Base-by-base conservation (phyloP, 345 rosid genomes). In the Hypericum perforatum region DNA sequence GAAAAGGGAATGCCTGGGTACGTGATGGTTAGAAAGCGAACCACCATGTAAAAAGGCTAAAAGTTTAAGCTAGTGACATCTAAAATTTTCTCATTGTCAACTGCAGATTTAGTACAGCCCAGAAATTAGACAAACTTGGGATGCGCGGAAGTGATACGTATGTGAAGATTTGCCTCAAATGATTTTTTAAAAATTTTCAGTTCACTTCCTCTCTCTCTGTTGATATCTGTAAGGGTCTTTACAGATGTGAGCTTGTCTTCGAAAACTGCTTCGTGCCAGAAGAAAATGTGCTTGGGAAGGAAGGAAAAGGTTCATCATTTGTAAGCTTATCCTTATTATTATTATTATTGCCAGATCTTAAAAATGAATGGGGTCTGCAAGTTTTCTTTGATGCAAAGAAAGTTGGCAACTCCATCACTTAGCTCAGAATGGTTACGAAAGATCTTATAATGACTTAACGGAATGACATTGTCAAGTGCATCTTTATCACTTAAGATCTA, bases 111-210 rank as follows among this genome's bases (percentile, higher is more conserved):
- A 82, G 81, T 63, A 87, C 96, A 37, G 96, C 98, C 67, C 96
- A 91, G 75, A 91, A 91, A 58, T 63, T 91, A 68, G 98, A 91
- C 77, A 91, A 87, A 71, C 95, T 85, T 45, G 96, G 98, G 56
- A 91, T 91, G 96, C 82, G 95, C 14, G 98, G 98, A 76, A 87
- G 98, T 48, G 98, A 91, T 68, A 91, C 96, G 92, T 91, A 79
- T 50, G 75, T 44, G 43, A 49, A 49, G 49, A 58, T 45, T 62
- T 39, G 60, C 68, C 42, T 61, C 7, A 9, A 53, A 36, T 52
- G 52, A 44, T 56, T 64, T 8, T 63, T 29, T n/a, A n/a, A n/a
- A 53, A 43, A 61, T 65, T 57, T 48, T 7, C 15, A 45, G 11
- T 60, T 57, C 22, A 39, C 14, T 43, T 2, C 16, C 44, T 41